Evolutionary conservation across 1,139 yeast genomes (phyloP), one percentile per base, ranked within the genome.

Genomic region (Scheffersomyces lignicola): DNA sequence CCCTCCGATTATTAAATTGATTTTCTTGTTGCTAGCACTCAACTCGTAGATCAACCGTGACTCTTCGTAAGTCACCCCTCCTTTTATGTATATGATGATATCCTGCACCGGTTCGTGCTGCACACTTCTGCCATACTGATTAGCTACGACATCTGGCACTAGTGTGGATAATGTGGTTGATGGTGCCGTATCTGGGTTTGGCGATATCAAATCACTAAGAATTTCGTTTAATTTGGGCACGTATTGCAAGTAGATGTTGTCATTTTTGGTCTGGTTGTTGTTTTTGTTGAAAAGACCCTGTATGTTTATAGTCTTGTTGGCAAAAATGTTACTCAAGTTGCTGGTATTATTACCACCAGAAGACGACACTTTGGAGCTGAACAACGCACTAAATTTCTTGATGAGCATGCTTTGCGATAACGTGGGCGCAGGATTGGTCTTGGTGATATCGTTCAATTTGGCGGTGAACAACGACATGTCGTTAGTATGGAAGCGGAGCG

Each of bases 61-160:
- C 56, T 92, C 99, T 56, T 90, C 97, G 53, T 80, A 89, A 0
- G 97, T 92, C 3, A 78, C 83, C 4, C 98, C 98, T 8, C 97
- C 97, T 35, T 88, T 79, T 39, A 90, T 68, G 55, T 85, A 92
- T 2, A 92, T 74, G 10, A 92, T 73, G 7, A 92, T 70, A 50
- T 89, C 95, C 52, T 84, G 94, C 1, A 86, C 73, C 32, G 69
- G 57, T 39, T 65, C 49, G 14, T 31, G 31, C 6, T 44, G 43
- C 4, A 36, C 18, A 6, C 37, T 29, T 7, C 35, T 40, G 1
- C 71, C 70, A 40, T 62, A 65, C 36, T 63, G 70, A 16, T 48
- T 48, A n/a, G 57, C 40, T 7, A 65, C 65, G 39, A 60, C 46
- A 32, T 65, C 69, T 16, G 75, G 73, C 30, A 70, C 65, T 30